These are phyloP conservation scores for Pigoraptor vietnamica DNA, from an alignment of 78 protist genomes.

Conservation along the genomic window DNA sequence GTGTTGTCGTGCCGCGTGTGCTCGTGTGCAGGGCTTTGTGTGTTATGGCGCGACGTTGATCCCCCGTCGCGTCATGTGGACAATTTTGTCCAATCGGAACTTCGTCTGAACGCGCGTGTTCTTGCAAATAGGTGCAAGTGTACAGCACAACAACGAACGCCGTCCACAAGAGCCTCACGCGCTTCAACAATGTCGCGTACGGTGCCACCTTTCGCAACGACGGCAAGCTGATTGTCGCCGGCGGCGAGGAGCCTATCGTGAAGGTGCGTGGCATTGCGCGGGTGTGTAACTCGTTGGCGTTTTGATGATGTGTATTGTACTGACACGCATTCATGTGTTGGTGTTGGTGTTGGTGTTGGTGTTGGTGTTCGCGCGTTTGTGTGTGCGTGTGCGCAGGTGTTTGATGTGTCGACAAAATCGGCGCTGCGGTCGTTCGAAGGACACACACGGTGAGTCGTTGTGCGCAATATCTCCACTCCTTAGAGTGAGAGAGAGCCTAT, in stretches of 20 bases:
- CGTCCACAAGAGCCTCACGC: constrained; percentile 26
- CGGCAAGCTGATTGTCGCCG: constrained; percentile 37
- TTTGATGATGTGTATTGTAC: not conserved
- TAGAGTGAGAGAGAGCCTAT: too few relatives aligned
- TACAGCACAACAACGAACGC: not conserved
- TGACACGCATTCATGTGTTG: not conserved
- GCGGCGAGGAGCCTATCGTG: not conserved
- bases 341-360: not conserved
- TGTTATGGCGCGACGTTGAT: not conserved
- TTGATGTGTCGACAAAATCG: not conserved
- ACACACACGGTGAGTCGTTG: not conserved
- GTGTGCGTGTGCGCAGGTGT: not conserved
- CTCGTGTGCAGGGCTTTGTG: not conserved
- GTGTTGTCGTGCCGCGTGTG: not conserved
- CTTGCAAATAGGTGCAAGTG: constrained; percentile 24
- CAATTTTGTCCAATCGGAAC: not conserved
- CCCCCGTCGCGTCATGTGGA: not conserved
- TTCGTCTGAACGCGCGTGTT: too few relatives aligned
- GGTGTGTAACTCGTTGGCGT: not conserved
- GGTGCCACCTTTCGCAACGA: constrained; percentile 11
- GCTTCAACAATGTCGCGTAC: constrained; percentile 27
- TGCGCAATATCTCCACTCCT: too few relatives aligned
- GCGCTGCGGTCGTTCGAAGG: constrained; percentile 1
- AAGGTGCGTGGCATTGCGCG: not conserved
- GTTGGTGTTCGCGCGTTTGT: too few relatives aligned